phyloP scores from a whole-genome alignment of 1,284 basidiomycete genomes.

The Boletus semigastroideus region DNA sequence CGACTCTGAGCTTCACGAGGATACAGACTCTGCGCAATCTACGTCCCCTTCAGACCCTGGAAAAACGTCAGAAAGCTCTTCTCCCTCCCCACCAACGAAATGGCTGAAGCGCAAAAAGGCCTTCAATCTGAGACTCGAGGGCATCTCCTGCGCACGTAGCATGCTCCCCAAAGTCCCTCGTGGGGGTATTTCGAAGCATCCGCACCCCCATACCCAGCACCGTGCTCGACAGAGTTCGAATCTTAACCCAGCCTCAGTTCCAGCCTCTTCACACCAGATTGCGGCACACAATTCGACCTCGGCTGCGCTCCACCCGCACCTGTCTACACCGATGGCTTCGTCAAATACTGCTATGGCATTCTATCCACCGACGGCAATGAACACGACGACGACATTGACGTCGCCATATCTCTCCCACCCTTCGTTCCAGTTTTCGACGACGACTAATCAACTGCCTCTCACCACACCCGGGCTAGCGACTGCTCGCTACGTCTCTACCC shows the following conservation, averaged over 20 bases:
- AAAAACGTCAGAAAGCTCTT: slow-evolving; percentile 22
- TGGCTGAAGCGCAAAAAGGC: slow-evolving; percentile 47
- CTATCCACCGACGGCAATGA: slow-evolving; percentile 31
- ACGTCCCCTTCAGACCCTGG: slow-evolving; percentile 18
- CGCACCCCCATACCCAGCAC: slow-evolving; percentile 26
- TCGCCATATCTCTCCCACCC: slow-evolving; percentile 32
- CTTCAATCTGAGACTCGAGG: slow-evolving; percentile 47
- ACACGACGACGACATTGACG: slow-evolving; percentile 25
- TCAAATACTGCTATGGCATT: slow-evolving; percentile 20
- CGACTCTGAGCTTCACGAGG: slow-evolving; percentile 21
- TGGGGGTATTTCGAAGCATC: slow-evolving; percentile 30
- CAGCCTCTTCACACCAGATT: slow-evolving; percentile 22
- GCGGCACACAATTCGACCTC: slow-evolving; percentile 14
- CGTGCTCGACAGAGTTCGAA: slow-evolving; percentile 34
- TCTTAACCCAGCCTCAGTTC: slow-evolving; percentile 29
- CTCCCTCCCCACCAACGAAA: slow-evolving; percentile 36
- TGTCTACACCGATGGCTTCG: slow-evolving; percentile 13
- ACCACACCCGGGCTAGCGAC: slow-evolving; percentile 15
- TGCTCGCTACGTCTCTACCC: slow-evolving; percentile 13
- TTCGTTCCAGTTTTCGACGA: slow-evolving; percentile 26
- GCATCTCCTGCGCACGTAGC: slow-evolving; percentile 36
- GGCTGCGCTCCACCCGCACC: slow-evolving; percentile 21
- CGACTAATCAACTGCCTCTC: slow-evolving; percentile 13
- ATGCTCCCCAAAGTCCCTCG: slow-evolving; percentile 22
- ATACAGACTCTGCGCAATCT: slow-evolving; percentile 14